A percentile compares a stretch with the other conserved stretches of the same genome.
Conservation (phyloP, 345 rosid species). For the Dipteronia dyeriana region DNA sequence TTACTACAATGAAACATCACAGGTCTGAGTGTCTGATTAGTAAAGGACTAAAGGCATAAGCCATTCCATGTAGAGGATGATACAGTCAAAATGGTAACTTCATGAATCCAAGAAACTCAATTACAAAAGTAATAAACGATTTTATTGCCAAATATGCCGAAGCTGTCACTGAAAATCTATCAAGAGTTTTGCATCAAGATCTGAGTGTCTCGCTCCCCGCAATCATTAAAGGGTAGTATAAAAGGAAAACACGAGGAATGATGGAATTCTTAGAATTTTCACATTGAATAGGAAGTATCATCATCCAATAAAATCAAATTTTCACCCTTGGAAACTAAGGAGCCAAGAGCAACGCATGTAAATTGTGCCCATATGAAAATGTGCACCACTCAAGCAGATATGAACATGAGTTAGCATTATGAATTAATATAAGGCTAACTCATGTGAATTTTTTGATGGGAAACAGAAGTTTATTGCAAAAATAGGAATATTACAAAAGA, state of each 20-base stretch:
- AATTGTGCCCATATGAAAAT: background rate
- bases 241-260: background rate
- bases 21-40: background rate
- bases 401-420: background rate
- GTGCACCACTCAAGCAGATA: background rate
- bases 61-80: background rate
- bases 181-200: conserved; percentile 4
- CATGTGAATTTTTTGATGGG: too few species aligned
- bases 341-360: background rate
- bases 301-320: background rate
- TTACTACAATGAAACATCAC: background rate
- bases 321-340: background rate
- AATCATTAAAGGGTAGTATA: background rate
- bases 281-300: background rate
- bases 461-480: too few species aligned
- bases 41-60: background rate
- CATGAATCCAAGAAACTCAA: background rate
- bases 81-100: background rate
- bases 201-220: background rate
- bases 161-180: background rate
- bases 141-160: background rate
- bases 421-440: too few species aligned
- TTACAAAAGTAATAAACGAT: background rate
- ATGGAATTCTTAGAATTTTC: background rate
- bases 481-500: too few species aligned